Percentiles rank a stretch among this genome's conserved stretches.
These are phyloP conservation scores for Pseudonitzschia multiseries DNA, from an alignment of 108 stramenopile species.

Conservation along the genomic window DNA sequence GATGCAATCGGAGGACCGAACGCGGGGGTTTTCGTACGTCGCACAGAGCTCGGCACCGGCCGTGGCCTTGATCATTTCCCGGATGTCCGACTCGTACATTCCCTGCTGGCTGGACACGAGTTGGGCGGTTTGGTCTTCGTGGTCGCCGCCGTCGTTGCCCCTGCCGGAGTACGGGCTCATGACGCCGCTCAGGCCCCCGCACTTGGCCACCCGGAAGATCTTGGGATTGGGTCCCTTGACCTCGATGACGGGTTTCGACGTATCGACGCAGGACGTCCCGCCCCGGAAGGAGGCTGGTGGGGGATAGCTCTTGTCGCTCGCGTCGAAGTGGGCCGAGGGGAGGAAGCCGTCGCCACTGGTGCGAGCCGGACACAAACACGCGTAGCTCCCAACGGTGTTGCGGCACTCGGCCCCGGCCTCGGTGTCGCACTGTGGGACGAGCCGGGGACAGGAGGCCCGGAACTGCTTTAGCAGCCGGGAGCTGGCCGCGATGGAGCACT, in stretches of 20 bases:
- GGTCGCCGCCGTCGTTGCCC: slow-evolving; percentile 20
- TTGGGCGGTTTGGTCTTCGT: slow-evolving; percentile 28
- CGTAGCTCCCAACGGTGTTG: slow-evolving; percentile 85
- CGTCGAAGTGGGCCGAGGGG: slow-evolving; percentile 33
- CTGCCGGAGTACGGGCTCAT: slow-evolving; percentile 31
- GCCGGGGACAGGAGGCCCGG: slow-evolving; percentile 56
- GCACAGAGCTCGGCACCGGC: slow-evolving; percentile 87
- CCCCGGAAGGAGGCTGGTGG: slow-evolving; percentile 53
- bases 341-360: slow-evolving; percentile 89
- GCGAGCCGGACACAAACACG: slow-evolving; percentile 81
- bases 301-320: slow-evolving; percentile 8
- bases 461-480: slow-evolving; percentile 22
- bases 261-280: slow-evolving; percentile 88
- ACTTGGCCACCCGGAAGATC: slow-evolving; percentile 62
- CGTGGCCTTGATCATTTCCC: slow-evolving; percentile 61
- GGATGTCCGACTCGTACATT: slow-evolving; percentile 63
- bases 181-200: slow-evolving; percentile 60
- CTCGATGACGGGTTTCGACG: slow-evolving; percentile 73
- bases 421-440: slow-evolving; percentile 81
- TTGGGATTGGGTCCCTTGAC: slow-evolving; percentile 85
- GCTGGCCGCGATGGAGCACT: slow-evolving; percentile 55
- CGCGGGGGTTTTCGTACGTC: slow-evolving; percentile 48
- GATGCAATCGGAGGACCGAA: slow-evolving; percentile 64
- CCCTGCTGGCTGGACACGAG: slow-evolving; percentile 47
- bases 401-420: slow-evolving; percentile 72